Evolutionary conservation across 2,329 filamentous ascomycete species (phyloP).

Genomic region (Emmonsia crescens): DNA sequence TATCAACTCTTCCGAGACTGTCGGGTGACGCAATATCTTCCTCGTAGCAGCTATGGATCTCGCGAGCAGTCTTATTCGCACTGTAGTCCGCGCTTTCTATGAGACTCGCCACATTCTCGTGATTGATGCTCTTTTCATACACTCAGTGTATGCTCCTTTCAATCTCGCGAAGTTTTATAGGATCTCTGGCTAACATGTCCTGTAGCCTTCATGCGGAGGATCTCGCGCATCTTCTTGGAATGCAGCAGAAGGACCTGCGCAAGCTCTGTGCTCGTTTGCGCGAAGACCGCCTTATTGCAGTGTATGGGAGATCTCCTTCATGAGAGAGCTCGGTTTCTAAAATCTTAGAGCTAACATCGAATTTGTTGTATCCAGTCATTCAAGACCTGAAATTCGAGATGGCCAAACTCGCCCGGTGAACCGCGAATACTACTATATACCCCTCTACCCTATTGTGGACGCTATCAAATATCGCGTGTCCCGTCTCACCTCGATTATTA

Average conservation of each 20-base stretch:
- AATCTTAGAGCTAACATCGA: slow-evolving; percentile 11
- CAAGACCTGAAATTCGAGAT: slow-evolving; percentile 65
- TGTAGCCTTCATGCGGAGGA: slow-evolving; percentile 70
- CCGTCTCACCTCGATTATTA: slow-evolving; percentile 76
- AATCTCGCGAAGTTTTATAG: slow-evolving; percentile 6
- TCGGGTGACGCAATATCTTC: not conserved
- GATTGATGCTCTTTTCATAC: slow-evolving; percentile 66
- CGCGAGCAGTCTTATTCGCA: slow-evolving; percentile 71
- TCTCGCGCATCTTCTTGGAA: slow-evolving; percentile 72
- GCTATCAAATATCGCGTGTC: slow-evolving; percentile 92
- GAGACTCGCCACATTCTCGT: slow-evolving; percentile 73
- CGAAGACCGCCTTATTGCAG: slow-evolving; percentile 74
- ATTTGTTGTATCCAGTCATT: slow-evolving; percentile 41
- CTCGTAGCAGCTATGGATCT: slow-evolving; percentile 43
- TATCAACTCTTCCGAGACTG: not conserved
- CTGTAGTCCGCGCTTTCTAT: slow-evolving; percentile 77
- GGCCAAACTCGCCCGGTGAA: slow-evolving; percentile 72
- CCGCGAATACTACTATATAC: slow-evolving; percentile 93
- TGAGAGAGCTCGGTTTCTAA: slow-evolving; percentile 3
- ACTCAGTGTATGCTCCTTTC: slow-evolving; percentile 49
- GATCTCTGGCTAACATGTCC: slow-evolving; percentile 8
- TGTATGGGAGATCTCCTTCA: slow-evolving; percentile 43
- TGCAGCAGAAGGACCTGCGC: slow-evolving; percentile 85
- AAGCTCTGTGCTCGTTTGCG: slow-evolving; percentile 76
- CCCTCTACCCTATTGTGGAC: slow-evolving; percentile 88